phyloP scores from a whole-genome alignment of 2,329 filamentous ascomycete genomes.

The Neoscytalidium dimidiatum region DNA sequence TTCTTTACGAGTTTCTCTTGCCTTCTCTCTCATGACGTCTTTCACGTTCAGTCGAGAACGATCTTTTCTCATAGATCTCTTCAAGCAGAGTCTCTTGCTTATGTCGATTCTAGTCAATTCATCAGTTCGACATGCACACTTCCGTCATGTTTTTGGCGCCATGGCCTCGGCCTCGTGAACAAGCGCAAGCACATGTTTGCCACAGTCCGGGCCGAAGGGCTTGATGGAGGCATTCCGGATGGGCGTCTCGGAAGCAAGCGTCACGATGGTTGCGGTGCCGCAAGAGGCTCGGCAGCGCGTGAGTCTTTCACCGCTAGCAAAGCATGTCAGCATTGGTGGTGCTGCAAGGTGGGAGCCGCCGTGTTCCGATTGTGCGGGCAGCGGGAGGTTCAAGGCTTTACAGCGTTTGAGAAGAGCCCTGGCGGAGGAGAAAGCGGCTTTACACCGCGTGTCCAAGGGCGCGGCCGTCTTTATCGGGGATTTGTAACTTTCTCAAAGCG shows the following conservation, averaged over 20 bases:
- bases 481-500: constrained; percentile 13
- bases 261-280: background rate
- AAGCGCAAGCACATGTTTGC: background rate
- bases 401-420: background rate
- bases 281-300: background rate
- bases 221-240: background rate
- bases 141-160: background rate
- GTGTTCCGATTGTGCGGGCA: constrained; percentile 13
- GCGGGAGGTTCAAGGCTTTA: background rate
- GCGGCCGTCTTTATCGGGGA: background rate
- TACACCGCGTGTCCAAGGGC: background rate
- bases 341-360: background rate
- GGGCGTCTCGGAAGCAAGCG: background rate
- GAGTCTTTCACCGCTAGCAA: constrained; percentile 12
- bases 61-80: background rate
- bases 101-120: background rate
- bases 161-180: background rate
- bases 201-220: background rate
- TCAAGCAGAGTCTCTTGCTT: background rate
- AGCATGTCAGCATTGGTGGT: constrained; percentile 10
- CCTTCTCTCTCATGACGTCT: background rate
- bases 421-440: background rate
- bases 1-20: background rate
- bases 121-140: background rate
- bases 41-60: background rate